Base-by-base conservation (phyloP, 1,284 basidiomycete genomes). In the Austroboletus novae-zelandiae region DNA sequence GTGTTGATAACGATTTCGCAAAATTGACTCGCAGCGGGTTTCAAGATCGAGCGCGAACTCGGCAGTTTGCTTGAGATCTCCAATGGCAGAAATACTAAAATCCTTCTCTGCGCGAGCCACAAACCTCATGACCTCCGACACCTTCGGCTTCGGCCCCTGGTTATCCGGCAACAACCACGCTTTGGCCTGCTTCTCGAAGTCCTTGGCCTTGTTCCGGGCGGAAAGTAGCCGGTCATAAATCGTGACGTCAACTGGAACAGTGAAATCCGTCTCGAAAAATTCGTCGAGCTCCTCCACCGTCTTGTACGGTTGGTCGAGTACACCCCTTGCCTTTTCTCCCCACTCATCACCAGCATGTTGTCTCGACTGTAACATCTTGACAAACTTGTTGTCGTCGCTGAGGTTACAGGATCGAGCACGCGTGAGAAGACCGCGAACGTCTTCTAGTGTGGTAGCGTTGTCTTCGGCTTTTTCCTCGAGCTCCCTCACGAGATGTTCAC, bases 21-120 rank as follows among this genome's bases (percentile, higher is more conserved):
- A 66, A n/a, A 90, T 84, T 29, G 79, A 76, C 42, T 89, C 86
- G 62, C 86, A 90, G 49, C 81, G 77, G 18, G 72, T 73, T 69
- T 91, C 89, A 35, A 89, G 78, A 57, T 88, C 85, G 47, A 76
- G 71, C 17, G 88, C 89, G 55, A 88, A 82, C 53, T 86, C 78
- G 13, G 85, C 84, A 36, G 79, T 81, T 41, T 79, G 74, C 61
- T 83, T 83, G 37, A 91, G 71, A 48, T 86, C 79, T n/a, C 74
- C 67, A 40, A 91, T 72, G 32, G 81, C 77, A 30, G 77, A 70
- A 45, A 91, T 86, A 57, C 71, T 78, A 61, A 84, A 91, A 51
- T 89, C 86, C 61, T 84, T 85, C 65, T 88, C 83, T 9, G 84
- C 83, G 15, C 83, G 79, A n/a, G 72, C 71, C 36, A 85, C 79